Evolutionary conservation across 169 alveolate genomes (phyloP).

Genomic region (Eimeria tenella): DNA sequence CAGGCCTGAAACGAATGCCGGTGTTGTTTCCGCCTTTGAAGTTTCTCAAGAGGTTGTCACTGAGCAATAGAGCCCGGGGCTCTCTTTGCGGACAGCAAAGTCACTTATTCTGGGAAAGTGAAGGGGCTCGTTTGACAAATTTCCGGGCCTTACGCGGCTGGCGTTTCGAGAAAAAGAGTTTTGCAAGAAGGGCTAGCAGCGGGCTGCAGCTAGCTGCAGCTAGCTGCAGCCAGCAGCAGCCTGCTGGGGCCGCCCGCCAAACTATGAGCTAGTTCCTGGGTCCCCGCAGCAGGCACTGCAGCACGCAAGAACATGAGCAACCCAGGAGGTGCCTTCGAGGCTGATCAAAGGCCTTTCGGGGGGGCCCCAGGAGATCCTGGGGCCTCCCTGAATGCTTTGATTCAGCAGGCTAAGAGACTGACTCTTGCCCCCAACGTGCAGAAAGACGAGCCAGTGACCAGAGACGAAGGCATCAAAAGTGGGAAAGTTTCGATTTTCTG

Average conservation of each 20-base stretch:
- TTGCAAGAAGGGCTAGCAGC: background rate
- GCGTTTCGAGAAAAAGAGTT: too few species aligned
- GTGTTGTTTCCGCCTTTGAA: too few species aligned
- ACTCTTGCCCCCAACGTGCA: slow-evolving; percentile 1
- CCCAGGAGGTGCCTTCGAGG: background rate
- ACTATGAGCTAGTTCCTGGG: background rate
- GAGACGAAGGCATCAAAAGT: too few species aligned
- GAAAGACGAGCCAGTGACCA: background rate
- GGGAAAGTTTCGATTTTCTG: too few species aligned
- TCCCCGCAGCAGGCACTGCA: background rate
- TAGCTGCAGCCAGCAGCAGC: background rate
- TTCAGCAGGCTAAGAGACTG: background rate
- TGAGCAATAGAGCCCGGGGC: too few species aligned
- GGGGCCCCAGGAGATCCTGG: background rate
- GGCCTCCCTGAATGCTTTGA: background rate
- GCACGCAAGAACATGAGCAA: background rate
- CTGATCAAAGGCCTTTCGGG: background rate
- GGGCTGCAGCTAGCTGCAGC: background rate
- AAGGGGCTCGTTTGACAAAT: too few species aligned
- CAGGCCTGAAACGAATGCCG: too few species aligned
- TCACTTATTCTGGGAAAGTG: too few species aligned
- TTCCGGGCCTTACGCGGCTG: too few species aligned
- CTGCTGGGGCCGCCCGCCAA: background rate
- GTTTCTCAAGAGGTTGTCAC: too few species aligned
- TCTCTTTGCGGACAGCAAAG: too few species aligned